phyloP scores from a whole-genome alignment of 2,329 filamentous ascomycete species.

The Epichloe amarillans region DNA sequence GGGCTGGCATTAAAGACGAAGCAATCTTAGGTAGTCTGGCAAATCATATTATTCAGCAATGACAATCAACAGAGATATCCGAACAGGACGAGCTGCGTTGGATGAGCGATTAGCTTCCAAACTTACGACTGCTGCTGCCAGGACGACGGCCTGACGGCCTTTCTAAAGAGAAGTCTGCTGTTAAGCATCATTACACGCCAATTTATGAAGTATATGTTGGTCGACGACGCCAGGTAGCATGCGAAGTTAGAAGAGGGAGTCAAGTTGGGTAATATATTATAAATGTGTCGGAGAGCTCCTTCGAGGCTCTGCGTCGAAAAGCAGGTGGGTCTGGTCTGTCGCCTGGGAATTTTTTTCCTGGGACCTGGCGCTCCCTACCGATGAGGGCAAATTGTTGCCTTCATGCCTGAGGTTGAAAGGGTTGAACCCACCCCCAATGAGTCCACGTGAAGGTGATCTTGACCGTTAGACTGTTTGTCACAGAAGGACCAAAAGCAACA shows the following conservation, averaged over 20 bases:
- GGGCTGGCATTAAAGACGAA: slow-evolving; percentile 24
- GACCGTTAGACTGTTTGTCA: neutral
- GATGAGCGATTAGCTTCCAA: neutral
- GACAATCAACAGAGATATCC: neutral
- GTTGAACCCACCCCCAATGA: slow-evolving; percentile 1
- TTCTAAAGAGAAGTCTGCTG: slow-evolving; percentile 46
- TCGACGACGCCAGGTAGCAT: slow-evolving; percentile 13
- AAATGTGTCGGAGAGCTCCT: slow-evolving; percentile 8
- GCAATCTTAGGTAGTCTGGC: slow-evolving; percentile 37
- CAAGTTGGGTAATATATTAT: neutral
- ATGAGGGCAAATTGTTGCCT: neutral
- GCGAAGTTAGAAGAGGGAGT: slow-evolving; percentile 5
- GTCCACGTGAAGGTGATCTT: slow-evolving; percentile 9
- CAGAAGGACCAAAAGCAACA: neutral
- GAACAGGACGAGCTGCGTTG: neutral
- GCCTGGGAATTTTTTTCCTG: slow-evolving; percentile 1
- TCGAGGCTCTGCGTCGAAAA: slow-evolving; percentile 1
- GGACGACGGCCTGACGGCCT: slow-evolving; percentile 39
- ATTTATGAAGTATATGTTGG: slow-evolving; percentile 10
- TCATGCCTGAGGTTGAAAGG: slow-evolving; percentile 4
- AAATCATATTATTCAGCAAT: neutral
- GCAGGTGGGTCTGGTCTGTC: slow-evolving; percentile 1
- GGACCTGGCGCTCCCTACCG: neutral
- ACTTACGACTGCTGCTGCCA: slow-evolving; percentile 42
- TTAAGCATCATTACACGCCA: slow-evolving; percentile 39